Conservation (phyloP, 176 grass and related monocot genomes). For the Carex myosuroides region DNA sequence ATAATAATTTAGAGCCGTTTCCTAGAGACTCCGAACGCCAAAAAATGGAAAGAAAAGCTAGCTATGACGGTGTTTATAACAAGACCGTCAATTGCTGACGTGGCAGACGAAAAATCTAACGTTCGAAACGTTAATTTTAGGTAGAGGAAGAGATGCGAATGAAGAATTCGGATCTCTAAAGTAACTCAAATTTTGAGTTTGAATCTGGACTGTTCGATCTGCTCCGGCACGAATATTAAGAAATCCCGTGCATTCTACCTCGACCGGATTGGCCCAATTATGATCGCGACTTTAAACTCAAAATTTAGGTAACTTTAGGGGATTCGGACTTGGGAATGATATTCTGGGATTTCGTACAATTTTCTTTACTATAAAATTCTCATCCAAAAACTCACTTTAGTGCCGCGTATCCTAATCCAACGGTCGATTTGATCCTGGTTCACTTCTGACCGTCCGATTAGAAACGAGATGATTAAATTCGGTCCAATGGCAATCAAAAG, state of each 20-base stretch:
- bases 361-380: not conserved
- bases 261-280: no score
- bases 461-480: not conserved
- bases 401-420: not conserved
- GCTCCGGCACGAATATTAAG: no score
- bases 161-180: no score
- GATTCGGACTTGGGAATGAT: no score
- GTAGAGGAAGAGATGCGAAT: not conserved
- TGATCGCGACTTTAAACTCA: no score
- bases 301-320: no score
- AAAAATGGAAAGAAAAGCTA: not conserved
- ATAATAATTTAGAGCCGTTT: slow-evolving; percentile 23
- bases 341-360: not conserved
- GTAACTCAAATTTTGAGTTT: no score
- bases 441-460: not conserved
- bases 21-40: slow-evolving; percentile 11
- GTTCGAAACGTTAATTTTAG: slow-evolving; percentile 22
- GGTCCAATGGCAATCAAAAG: no score
- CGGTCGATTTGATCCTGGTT: not conserved
- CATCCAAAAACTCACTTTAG: not conserved
- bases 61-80: slow-evolving; percentile 1
- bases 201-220: no score
- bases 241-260: no score
- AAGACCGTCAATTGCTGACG: not conserved
- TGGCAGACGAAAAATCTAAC: not conserved